Conservation (phyloP, 768 basidiomycete species). For the Auriscalpium orientale region DNA sequence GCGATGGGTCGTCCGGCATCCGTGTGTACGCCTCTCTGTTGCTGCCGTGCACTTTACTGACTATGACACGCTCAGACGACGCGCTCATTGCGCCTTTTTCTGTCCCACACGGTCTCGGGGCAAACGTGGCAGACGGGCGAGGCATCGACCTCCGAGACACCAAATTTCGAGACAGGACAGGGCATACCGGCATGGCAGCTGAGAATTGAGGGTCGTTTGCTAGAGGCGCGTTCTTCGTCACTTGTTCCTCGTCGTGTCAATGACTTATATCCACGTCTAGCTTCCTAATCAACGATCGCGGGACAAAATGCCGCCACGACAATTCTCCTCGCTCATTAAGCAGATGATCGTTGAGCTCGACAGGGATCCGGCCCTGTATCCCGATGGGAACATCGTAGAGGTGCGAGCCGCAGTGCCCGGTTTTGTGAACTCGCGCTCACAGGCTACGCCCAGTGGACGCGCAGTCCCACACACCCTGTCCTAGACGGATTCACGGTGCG, state of each 20-base stretch:
- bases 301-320: conserved; percentile 57
- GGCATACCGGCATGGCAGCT: conserved; percentile 87
- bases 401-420: conserved; percentile 33
- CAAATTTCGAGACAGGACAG: conserved; percentile 75
- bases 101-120: conserved; percentile 81
- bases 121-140: conserved; percentile 76
- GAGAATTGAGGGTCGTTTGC: conserved; percentile 78
- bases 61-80: conserved; percentile 46
- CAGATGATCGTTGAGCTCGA: conserved; percentile 83
- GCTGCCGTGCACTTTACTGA: background rate
- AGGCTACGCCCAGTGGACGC: conserved; percentile 47
- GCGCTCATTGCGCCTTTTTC: conserved; percentile 75
- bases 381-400: conserved; percentile 87
- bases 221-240: conserved; percentile 51
- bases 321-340: conserved; percentile 83
- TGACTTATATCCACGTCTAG: conserved; percentile 24
- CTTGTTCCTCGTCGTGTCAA: background rate
- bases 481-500: conserved; percentile 85
- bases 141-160: conserved; percentile 24
- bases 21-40: conserved; percentile 32
- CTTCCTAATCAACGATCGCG: conserved; percentile 52
- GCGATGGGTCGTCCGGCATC: conserved; percentile 67
- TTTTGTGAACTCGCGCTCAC: background rate
- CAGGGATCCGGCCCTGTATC: conserved; percentile 70
- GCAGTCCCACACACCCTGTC: conserved; percentile 45